Percentiles rank a stretch among this genome's conserved stretches.
These are phyloP conservation scores for Podaxis rugospora DNA, from an alignment of 768 basidiomycete species.

Conservation along the genomic window DNA sequence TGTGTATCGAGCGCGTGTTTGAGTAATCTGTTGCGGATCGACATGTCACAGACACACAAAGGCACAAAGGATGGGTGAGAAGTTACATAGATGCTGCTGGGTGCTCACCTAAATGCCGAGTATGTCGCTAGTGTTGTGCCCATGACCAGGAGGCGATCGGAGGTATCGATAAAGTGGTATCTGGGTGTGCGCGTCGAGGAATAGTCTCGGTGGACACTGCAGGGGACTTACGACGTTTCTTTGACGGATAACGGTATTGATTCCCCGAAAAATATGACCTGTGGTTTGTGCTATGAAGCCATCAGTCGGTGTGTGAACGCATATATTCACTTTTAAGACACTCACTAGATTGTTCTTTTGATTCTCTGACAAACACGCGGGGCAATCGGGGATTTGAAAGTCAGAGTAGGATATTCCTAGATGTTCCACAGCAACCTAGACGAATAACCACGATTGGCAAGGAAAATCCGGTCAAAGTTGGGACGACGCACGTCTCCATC, in stretches of 20 bases:
- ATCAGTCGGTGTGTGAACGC: not conserved
- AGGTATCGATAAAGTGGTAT: slow-evolving; percentile 49
- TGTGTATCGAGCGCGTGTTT: slow-evolving; percentile 71
- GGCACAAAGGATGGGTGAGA: not conserved
- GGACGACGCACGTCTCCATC: slow-evolving; percentile 76
- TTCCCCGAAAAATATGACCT: slow-evolving; percentile 88
- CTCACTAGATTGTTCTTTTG: slow-evolving; percentile 58
- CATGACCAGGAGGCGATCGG: slow-evolving; percentile 71
- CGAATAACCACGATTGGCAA: not conserved
- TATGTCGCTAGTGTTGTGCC: slow-evolving; percentile 94
- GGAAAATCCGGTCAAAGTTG: not conserved
- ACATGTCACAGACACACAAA: not conserved
- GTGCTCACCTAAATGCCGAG: slow-evolving; percentile 77
- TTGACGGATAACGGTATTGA: slow-evolving; percentile 65
- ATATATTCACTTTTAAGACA: not conserved
- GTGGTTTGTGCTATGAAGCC: slow-evolving; percentile 64
- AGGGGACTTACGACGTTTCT: slow-evolving; percentile 60
- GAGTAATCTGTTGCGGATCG: slow-evolving; percentile 49
- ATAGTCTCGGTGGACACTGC: too few species aligned
- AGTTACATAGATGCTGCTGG: not conserved
- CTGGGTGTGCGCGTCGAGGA: slow-evolving; percentile 28
- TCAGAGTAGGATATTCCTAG: slow-evolving; percentile 67
- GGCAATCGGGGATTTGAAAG: slow-evolving; percentile 79
- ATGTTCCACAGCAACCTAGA: slow-evolving; percentile 71
- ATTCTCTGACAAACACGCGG: slow-evolving; percentile 55